Evolutionary conservation across 495 filamentous ascomycete species (phyloP), one percentile per base, ranked within the genome.

Genomic region (Penicillium simplicissimum): DNA sequence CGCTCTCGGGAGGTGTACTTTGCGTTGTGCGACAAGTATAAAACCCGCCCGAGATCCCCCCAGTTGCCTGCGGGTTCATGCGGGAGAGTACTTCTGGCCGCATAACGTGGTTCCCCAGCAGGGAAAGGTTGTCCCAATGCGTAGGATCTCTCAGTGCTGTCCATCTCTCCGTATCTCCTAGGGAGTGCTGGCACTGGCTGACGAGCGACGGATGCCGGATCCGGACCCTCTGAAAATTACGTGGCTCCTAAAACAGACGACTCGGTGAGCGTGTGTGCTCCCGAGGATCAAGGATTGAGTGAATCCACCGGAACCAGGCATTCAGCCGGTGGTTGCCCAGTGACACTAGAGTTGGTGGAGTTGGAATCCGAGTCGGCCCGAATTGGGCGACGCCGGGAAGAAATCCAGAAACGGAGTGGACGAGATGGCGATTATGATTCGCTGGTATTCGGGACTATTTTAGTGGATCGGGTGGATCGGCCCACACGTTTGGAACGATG

Each of bases 361-460:
- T 62, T 66, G 65, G 60, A 72, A 70, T 72, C 69, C 69, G 69
- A 72, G 49, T 72, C 69, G 69, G 69, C 67, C 69, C 69, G 69
- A 61, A 68, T 70, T 70, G 58, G 67, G 58, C 40, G 53, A 60
- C 64, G 60, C 67, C 69, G 69, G 67, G 67, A 72, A 64, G 34
- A 6, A 58, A 65, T 70, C 62, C 62, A 63, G 64, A 62, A 62
- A 61, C 36, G 23, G n/a, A 36, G 51, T 53, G 51, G 51, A 36
- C 55, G 43, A 19, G n/a, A 17, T 63, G 40, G 40, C 34, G 13
- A 34, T 52, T 62, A 59, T 70, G 40, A 71, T 70, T 70, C 67
- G 69, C 8, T 47, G 0, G 28, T 31, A 31, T 31, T 31, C 6
- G 28, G 2, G 28, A n/a, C 1, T 5, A 33, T 15, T 2, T 17